A percentile compares a stretch with the other conserved stretches of the same genome.
These are phyloP conservation scores for Viscum album DNA, from an alignment of 177 flowering plant species.

Conservation along the genomic window DNA sequence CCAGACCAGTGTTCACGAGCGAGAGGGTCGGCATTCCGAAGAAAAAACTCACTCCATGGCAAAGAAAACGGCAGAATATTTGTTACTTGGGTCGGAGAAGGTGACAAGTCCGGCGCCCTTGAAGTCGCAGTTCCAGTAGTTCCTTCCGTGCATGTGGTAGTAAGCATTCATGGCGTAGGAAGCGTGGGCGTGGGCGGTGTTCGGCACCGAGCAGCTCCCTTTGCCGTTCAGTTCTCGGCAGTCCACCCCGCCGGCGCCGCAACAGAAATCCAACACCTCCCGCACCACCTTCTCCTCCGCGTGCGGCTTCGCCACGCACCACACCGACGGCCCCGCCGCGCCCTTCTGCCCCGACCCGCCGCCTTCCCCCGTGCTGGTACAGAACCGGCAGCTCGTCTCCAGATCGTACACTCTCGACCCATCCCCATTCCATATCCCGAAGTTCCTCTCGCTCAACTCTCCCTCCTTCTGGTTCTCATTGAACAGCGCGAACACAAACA, in stretches of 20 bases:
- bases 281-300: conserved; percentile 60
- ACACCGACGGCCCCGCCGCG: conserved; percentile 80
- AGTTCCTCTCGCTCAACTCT: conserved; percentile 67
- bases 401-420: conserved; percentile 67
- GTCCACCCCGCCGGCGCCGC: conserved; percentile 91
- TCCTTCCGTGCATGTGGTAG: conserved; percentile 66
- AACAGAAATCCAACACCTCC: conserved; percentile 93
- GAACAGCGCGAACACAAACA: conserved; percentile 73
- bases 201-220: conserved; percentile 74
- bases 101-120: conserved; percentile 88
- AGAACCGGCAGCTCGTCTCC: no score
- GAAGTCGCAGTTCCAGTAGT: conserved; percentile 74
- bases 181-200: conserved; percentile 69
- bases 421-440: conserved; percentile 81
- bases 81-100: conserved; percentile 94
- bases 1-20: no score
- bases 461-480: conserved; percentile 75
- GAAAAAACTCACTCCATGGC: no score
- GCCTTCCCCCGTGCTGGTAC: no score
- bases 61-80: no score
- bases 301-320: conserved; percentile 62
- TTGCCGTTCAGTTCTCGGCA: conserved; percentile 93
- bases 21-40: no score
- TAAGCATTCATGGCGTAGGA: conserved; percentile 91
- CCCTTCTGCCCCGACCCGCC: conserved; percentile 61